These are phyloP conservation scores for Diaporthe nobilis DNA, from an alignment of 2,329 filamentous ascomycete species.

Conservation along the genomic window DNA sequence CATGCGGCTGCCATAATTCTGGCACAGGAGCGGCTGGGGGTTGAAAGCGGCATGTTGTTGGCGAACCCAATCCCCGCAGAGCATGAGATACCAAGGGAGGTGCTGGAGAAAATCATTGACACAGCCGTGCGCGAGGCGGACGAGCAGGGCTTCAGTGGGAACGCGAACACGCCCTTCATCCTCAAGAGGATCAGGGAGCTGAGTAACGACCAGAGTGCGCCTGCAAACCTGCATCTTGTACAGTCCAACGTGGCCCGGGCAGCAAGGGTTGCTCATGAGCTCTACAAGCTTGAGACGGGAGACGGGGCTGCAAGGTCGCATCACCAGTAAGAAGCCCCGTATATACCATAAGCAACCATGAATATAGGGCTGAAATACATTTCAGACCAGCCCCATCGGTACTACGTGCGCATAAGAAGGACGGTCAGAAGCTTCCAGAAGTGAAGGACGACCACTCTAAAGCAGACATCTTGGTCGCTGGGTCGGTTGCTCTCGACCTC, in stretches of 20 bases:
- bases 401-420: background rate
- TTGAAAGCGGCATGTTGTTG: constrained; percentile 86
- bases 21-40: constrained; percentile 79
- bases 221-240: constrained; percentile 78
- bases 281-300: constrained; percentile 60
- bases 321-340: constrained; percentile 39
- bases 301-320: constrained; percentile 38
- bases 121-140: constrained; percentile 76
- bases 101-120: constrained; percentile 80
- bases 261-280: constrained; percentile 67
- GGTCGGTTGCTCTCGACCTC: constrained; percentile 90
- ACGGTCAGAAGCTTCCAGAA: background rate
- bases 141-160: constrained; percentile 77
- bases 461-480: constrained; percentile 85
- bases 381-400: constrained; percentile 27
- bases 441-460: constrained; percentile 40
- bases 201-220: constrained; percentile 78
- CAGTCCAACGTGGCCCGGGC: constrained; percentile 68
- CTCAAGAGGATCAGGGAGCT: constrained; percentile 84
- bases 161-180: constrained; percentile 87
- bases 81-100: constrained; percentile 75
- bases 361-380: background rate
- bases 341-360: background rate
- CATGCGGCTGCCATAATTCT: constrained; percentile 93
- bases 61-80: constrained; percentile 88